A percentile compares a stretch with the other conserved stretches of the same genome.
phyloP scores from a whole-genome alignment of 2,329 filamentous ascomycete genomes.

The Cercospora zeae-maydis region DNA sequence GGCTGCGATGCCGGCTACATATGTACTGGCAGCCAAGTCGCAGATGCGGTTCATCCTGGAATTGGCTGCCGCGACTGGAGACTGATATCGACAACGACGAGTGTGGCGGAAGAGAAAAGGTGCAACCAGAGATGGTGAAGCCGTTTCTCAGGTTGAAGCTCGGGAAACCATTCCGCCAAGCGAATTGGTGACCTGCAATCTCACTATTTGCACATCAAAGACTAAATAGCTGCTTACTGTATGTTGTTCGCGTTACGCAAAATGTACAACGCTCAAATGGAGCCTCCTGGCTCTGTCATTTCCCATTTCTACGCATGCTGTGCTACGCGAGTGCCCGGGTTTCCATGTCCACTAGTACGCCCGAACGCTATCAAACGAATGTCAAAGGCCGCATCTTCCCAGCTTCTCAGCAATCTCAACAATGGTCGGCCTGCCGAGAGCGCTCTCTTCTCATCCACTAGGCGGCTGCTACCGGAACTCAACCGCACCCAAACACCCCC shows the following conservation, averaged over 20 bases:
- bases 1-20: background rate
- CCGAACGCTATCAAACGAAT: conserved; percentile 26
- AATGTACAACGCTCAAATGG: background rate
- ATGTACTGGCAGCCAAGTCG: background rate
- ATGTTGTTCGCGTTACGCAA: background rate
- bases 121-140: background rate
- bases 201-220: background rate
- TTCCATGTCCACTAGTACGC: conserved; percentile 13
- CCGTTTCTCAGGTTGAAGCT: background rate
- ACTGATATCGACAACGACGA: background rate
- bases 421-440: background rate
- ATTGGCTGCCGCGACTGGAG: background rate
- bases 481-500: conserved; percentile 77
- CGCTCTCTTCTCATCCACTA: background rate
- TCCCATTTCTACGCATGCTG: conserved; percentile 8
- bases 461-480: conserved; percentile 69
- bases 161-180: background rate
- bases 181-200: background rate
- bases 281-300: background rate
- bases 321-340: background rate
- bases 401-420: background rate
- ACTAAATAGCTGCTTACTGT: background rate
- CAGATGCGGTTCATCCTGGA: background rate
- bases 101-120: background rate
- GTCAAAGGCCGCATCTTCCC: conserved; percentile 3